A percentile compares a stretch with the other conserved stretches of the same genome.
phyloP scores from a whole-genome alignment of 345 rosid species.

The Aurinia saxatilis region DNA sequence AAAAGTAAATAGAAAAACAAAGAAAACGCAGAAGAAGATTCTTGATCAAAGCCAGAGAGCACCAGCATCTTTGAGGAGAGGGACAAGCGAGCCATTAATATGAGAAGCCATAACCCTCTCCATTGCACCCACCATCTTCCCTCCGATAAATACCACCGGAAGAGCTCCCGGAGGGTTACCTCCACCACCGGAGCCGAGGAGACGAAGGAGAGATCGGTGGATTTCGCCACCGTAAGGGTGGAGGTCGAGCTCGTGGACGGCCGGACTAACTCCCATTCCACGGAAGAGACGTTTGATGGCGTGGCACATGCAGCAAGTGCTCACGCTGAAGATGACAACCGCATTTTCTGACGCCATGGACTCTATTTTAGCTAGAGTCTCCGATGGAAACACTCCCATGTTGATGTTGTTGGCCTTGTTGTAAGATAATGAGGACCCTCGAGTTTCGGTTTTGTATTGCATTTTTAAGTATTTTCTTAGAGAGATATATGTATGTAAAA shows the following conservation, averaged over 20 bases:
- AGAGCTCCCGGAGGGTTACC: constrained; percentile 28
- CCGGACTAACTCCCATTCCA: constrained; percentile 83
- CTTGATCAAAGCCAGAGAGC: constrained; percentile 85
- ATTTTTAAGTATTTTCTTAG: constrained; percentile 1
- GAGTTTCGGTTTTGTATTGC: constrained; percentile 28
- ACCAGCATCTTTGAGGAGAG: constrained; percentile 88
- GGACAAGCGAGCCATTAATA: constrained; percentile 78
- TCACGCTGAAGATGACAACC: constrained; percentile 74
- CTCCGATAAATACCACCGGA: constrained; percentile 70
- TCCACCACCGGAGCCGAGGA: constrained; percentile 37
- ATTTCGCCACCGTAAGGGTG: constrained; percentile 33
- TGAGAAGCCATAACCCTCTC: constrained; percentile 92
- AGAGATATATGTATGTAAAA: neutral
- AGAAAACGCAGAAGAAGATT: neutral
- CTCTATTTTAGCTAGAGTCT: constrained; percentile 19
- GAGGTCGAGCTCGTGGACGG: constrained; percentile 70
- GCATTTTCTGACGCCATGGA: constrained; percentile 56
- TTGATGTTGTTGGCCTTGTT: constrained; percentile 1
- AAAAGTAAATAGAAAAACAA: neutral
- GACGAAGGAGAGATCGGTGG: constrained; percentile 27
- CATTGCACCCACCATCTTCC: constrained; percentile 78
- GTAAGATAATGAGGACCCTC: neutral
- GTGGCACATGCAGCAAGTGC: constrained; percentile 95
- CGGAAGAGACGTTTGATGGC: constrained; percentile 87
- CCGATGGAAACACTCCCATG: constrained; percentile 24